Evolutionary conservation across 2,329 filamentous ascomycete species (phyloP).

Genomic region (Alternaria sp.): DNA sequence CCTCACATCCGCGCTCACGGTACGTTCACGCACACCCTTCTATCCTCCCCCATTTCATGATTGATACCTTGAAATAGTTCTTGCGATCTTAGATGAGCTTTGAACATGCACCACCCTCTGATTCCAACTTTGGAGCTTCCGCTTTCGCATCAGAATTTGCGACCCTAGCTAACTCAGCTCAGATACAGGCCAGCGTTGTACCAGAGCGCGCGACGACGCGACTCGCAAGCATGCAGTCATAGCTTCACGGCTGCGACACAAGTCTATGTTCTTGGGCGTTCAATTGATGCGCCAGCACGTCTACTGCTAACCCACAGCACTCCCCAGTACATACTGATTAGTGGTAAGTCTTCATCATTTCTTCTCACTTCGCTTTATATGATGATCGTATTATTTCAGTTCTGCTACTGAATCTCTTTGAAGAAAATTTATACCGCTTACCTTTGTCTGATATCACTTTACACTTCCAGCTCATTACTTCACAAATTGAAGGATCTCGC

Average conservation of each 20-base stretch:
- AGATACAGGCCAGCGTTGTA: constrained; percentile 3
- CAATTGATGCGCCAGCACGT: neutral
- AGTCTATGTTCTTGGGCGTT: neutral
- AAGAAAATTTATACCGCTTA: constrained; percentile 66
- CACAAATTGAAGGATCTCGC: constrained; percentile 8
- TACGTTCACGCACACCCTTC: constrained; percentile 24
- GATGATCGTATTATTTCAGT: constrained; percentile 60
- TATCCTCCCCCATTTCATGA: constrained; percentile 48
- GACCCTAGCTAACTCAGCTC: constrained; percentile 27
- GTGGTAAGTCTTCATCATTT: constrained; percentile 21
- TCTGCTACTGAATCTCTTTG: constrained; percentile 68
- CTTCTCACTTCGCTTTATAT: constrained; percentile 24
- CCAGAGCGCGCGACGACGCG: neutral
- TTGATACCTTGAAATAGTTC: constrained; percentile 61
- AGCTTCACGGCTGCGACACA: neutral
- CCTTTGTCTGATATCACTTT: constrained; percentile 57
- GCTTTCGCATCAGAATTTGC: constrained; percentile 13
- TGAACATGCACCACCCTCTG: constrained; percentile 69
- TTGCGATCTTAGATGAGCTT: constrained; percentile 63
- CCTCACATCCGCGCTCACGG: constrained; percentile 28
- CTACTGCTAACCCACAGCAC: neutral
- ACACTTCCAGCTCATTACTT: neutral
- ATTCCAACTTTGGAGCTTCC: constrained; percentile 25
- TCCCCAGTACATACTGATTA: neutral
- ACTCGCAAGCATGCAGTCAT: neutral